These are phyloP conservation scores for Leucocoprinus birnbaumii DNA, from an alignment of 768 basidiomycete species.

Conservation along the genomic window DNA sequence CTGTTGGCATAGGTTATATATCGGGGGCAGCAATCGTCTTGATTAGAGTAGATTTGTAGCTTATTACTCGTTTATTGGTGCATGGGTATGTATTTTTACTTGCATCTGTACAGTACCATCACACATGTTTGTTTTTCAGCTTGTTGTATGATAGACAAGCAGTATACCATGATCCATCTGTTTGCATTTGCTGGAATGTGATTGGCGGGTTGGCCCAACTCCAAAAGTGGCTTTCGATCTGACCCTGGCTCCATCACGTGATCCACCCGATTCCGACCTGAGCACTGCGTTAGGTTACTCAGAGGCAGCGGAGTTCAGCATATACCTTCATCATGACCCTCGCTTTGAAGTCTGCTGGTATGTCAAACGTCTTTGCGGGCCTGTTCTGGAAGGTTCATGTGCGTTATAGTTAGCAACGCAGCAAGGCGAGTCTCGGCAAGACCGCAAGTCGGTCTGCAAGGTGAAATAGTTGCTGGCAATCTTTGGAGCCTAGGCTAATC, in stretches of 20 bases:
- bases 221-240: neutral
- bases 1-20: neutral
- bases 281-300: neutral
- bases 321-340: constrained; percentile 44
- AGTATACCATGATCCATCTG: neutral
- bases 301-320: neutral
- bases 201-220: neutral
- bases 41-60: neutral
- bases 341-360: constrained; percentile 35
- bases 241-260: constrained; percentile 6
- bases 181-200: neutral
- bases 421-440: constrained; percentile 43
- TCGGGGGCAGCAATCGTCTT: neutral
- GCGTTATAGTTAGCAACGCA: constrained; percentile 23
- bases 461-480: constrained; percentile 22
- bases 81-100: neutral
- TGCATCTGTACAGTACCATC: neutral
- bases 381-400: constrained; percentile 2
- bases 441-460: constrained; percentile 40
- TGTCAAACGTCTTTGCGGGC: neutral
- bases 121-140: neutral
- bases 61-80: neutral
- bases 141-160: neutral
- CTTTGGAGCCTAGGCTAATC: neutral
- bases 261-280: constrained; percentile 8